Conservation (phyloP, 176 grass and related monocot genomes). For the Musa troglodytarum region DNA sequence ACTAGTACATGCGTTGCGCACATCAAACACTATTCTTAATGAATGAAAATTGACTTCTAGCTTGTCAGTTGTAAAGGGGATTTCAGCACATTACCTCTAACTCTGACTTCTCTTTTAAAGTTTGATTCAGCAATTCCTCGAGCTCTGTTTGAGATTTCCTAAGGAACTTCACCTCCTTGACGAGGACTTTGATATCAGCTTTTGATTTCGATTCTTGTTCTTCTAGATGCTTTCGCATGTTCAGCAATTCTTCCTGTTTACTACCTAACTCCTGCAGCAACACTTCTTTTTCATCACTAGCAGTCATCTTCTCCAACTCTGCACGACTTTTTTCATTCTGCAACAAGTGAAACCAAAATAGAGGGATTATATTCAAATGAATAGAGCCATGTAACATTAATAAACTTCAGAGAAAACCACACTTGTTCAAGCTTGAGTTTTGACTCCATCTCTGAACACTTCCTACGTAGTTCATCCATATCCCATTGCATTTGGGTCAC, state of each 20-base stretch:
- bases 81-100: slow-evolving; percentile 55
- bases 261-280: slow-evolving; percentile 54
- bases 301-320: slow-evolving; percentile 51
- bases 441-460: slow-evolving; percentile 78
- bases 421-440: slow-evolving; percentile 67
- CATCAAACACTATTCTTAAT: neutral
- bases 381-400: neutral
- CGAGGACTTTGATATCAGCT: slow-evolving; percentile 85
- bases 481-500: slow-evolving; percentile 96
- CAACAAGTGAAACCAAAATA: slow-evolving; percentile 11
- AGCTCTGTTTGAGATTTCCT: slow-evolving; percentile 84
- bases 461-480: slow-evolving; percentile 90
- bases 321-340: slow-evolving; percentile 66
- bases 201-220: slow-evolving; percentile 87
- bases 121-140: slow-evolving; percentile 55
- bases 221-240: slow-evolving; percentile 48
- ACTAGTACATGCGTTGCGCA: neutral
- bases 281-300: slow-evolving; percentile 56
- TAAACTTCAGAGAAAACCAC: slow-evolving; percentile 4
- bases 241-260: slow-evolving; percentile 65
- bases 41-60: neutral
- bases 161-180: slow-evolving; percentile 89
- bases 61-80: neutral
- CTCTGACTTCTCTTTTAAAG: slow-evolving; percentile 71
- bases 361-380: slow-evolving; percentile 11